Evolutionary conservation across 768 basidiomycete genomes (phyloP), one percentile per base, ranked within the genome.

Genomic region (Leccinum broughii): DNA sequence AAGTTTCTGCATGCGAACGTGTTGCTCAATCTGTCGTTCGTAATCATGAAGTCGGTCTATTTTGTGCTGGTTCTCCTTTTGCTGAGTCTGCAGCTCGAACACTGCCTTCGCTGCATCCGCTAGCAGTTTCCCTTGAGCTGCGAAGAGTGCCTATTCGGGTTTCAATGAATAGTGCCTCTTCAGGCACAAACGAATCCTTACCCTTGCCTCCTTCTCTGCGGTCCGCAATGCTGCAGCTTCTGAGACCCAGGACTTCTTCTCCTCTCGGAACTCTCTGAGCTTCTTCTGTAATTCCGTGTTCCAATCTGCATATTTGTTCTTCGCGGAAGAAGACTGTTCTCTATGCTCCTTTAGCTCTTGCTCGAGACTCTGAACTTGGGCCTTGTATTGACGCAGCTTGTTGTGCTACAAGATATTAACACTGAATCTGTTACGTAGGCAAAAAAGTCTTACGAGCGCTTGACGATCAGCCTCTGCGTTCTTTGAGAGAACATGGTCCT

Each of bases 1-100:
- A 64, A 93, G 74, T 54, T 83, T 81, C 68, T 93, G 90, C 68
- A 89, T 83, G 58, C 86, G 84, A 48, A 88, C 77, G 61, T 92
- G 83, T 67, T 94, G 90, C 55, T 92, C 88, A 50, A 96, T 92
- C 65, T 91, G 88, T n/a, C 77, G 78, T 70, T 97, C 94, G 64
- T 95, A 96, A 71, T 96, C 93, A 54, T 80, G 77, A 48, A 96
- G 77, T 17, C 90, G 83, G 61, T 88, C 85, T 13, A 96, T 83
- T 69, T 95, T 95, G 67, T 90, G 90, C 60, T 87, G 83, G 51
- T 81, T 87, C 72, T 91, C 91, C 66, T 91, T 90, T 64, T 82
- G 80, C 66, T 87, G 83, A 20, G 91, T 94, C 70, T 88, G 78
- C 32, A 96, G 76, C 55, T 84, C 80, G 66, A 90, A 90, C 1